Evolutionary conservation across 805 yeast species (phyloP).

Genomic region (Kluyveromyces wickerhamii): DNA sequence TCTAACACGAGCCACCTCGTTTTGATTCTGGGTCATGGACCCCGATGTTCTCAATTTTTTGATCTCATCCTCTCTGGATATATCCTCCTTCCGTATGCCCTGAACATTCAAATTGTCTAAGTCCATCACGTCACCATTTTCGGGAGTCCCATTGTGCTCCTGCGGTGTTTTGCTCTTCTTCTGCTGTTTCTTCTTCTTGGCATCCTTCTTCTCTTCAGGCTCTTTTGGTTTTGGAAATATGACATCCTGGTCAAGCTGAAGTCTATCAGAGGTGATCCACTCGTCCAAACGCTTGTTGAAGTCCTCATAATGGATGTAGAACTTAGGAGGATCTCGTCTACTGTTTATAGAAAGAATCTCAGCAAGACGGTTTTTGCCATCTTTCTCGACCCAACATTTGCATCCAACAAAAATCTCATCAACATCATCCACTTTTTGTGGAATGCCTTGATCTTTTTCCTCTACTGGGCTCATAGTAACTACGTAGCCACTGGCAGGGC

Average conservation of each 20-base stretch:
- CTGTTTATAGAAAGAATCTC: constrained; percentile 73
- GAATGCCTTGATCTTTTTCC: constrained; percentile 21
- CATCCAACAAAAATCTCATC: constrained; percentile 67
- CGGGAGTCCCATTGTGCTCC: constrained; percentile 23
- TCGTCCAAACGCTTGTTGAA: constrained; percentile 96
- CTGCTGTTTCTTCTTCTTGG: constrained; percentile 31
- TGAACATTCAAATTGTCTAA: constrained; percentile 79
- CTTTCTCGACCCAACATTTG: constrained; percentile 75
- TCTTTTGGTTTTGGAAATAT: constrained; percentile 58
- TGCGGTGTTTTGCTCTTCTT: constrained; percentile 16
- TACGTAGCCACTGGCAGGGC: no score
- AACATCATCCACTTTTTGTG: constrained; percentile 24
- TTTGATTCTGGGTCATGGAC: constrained; percentile 87
- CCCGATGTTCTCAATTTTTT: constrained; percentile 91
- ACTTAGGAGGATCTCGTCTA: constrained; percentile 69
- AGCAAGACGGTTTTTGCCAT: constrained; percentile 70
- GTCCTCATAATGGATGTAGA: constrained; percentile 90
- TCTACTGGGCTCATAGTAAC: constrained; percentile 18
- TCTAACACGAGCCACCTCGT: constrained; percentile 84
- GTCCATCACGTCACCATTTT: constrained; percentile 64
- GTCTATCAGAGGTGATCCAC: constrained; percentile 71
- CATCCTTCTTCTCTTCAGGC: constrained; percentile 35
- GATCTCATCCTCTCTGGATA: constrained; percentile 84
- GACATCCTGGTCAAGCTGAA: constrained; percentile 64
- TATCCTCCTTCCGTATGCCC: constrained; percentile 61